Evolutionary conservation across 164 flowering plant genomes (phyloP), one percentile per base, ranked within the genome.

Genomic region (Annona cherimola): DNA sequence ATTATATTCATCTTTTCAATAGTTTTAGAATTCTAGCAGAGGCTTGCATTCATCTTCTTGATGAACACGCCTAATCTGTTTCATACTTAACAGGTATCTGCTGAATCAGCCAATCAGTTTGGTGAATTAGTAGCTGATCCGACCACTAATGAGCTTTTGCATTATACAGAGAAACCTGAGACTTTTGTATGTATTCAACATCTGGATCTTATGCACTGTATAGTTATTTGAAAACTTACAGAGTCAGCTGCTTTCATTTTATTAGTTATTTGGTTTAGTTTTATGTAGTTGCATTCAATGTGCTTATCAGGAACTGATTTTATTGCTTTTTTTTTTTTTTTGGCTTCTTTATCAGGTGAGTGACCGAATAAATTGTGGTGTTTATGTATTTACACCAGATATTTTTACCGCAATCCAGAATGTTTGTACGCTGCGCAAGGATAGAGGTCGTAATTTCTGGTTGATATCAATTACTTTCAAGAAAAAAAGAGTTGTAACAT

Each of bases 121-220:
- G 99, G 99, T 14, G 99, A 92, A 78, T 81, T 93, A 80, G 94
- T 94, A 26, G 96, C 98, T 46, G 99, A 94, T 87, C 92, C 96
- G 61, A 73, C 54, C 69, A 90, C 99, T 73, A 87, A 91, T 74
- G 99, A 95, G 74, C 76, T 95, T 73, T 76, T 94, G 89, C 99
- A 94, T 79, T 94, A 94, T 77, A 87, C 99, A 0, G 98, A 92
- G 79, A 94, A 93, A 82, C 99, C 99, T 54, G 99, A 94, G 82
- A 92, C 98, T 71, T 94, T 94, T 89, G 99, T 94, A 88, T 40
- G 98, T 86, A 50, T 18, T 50, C 26, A 39, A 67, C 71, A 62
- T 35, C 42, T 69, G 14, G 54, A 66, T 43, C 44, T 19, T 40
- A n/a, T 66, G 35, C 7, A 44, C 44, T 66, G 43, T 66, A 35